These are phyloP conservation scores for Dentipellis sp. DNA, from an alignment of 768 basidiomycete species.

Conservation along the genomic window DNA sequence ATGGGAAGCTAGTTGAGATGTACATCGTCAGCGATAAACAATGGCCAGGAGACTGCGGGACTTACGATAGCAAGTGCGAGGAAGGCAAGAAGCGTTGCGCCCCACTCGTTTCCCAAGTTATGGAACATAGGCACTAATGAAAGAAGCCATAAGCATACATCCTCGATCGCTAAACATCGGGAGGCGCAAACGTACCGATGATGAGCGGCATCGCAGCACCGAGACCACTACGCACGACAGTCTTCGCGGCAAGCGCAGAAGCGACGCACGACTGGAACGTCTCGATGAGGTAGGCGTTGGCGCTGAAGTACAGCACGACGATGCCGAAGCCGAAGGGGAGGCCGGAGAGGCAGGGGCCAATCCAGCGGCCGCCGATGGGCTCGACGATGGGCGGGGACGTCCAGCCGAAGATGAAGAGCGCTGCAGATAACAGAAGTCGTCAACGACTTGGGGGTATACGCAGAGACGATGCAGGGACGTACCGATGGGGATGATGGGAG, in stretches of 20 bases:
- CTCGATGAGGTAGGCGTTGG: slow-evolving; percentile 42
- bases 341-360: slow-evolving; percentile 26
- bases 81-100: slow-evolving; percentile 26
- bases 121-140: slow-evolving; percentile 25
- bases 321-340: slow-evolving; percentile 31
- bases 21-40: background rate
- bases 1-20: slow-evolving; percentile 11
- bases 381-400: slow-evolving; percentile 25
- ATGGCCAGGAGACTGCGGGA: background rate
- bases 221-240: slow-evolving; percentile 25
- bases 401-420: slow-evolving; percentile 36
- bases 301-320: slow-evolving; percentile 30
- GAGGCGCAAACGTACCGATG: slow-evolving; percentile 14
- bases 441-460: background rate
- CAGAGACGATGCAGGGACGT: background rate
- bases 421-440: slow-evolving; percentile 3
- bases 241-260: slow-evolving; percentile 30
- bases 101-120: slow-evolving; percentile 30
- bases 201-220: slow-evolving; percentile 28
- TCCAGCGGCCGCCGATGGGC: slow-evolving; percentile 28
- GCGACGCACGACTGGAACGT: slow-evolving; percentile 61
- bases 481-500: slow-evolving; percentile 25
- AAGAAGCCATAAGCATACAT: too few species aligned
- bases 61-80: slow-evolving; percentile 26
- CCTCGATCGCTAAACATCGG: too few species aligned